A percentile compares a stretch with the other conserved stretches of the same genome.
These are phyloP conservation scores for Thielaviopsis euricoi DNA, from an alignment of 2,329 filamentous ascomycete genomes.

Conservation along the genomic window DNA sequence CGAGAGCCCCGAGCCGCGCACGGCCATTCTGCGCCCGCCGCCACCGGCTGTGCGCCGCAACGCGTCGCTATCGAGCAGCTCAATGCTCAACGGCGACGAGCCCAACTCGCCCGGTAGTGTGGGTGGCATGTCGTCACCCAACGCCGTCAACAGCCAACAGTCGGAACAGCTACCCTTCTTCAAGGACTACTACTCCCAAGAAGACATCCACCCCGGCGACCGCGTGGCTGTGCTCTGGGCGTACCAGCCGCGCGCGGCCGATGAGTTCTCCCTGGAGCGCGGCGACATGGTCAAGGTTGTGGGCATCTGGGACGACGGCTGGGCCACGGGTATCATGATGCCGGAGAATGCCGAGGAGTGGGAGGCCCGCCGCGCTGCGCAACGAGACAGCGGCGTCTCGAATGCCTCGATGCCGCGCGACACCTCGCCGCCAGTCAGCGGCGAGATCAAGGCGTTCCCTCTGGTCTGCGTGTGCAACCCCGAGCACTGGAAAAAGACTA, in stretches of 20 bases:
- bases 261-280: constrained; percentile 84
- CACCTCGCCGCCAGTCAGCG: constrained; percentile 45
- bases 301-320: constrained; percentile 98
- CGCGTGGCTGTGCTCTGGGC: constrained; percentile 88
- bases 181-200: constrained; percentile 96
- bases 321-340: constrained; percentile 83
- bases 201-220: constrained; percentile 85
- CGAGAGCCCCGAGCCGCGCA: constrained; percentile 53
- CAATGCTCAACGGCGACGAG: constrained; percentile 53
- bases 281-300: constrained; percentile 98
- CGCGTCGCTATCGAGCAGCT: constrained; percentile 80
- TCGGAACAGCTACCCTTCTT: constrained; percentile 93
- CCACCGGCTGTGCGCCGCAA: constrained; percentile 49
- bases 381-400: constrained; percentile 87
- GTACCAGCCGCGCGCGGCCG: constrained; percentile 81
- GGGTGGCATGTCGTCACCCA: constrained; percentile 67
- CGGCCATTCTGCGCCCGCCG: constrained; percentile 35
- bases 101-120: constrained; percentile 58
- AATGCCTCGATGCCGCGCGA: constrained; percentile 50
- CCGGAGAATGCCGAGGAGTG: constrained; percentile 77
- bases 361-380: constrained; percentile 57
- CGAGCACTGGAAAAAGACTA: constrained; percentile 92
- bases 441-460: constrained; percentile 95
- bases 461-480: constrained; percentile 91
- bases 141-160: constrained; percentile 69